A percentile compares a stretch with the other conserved stretches of the same genome.
phyloP scores from a whole-genome alignment of 2,329 filamentous ascomycete species.

The Fusarium xyrophilum region DNA sequence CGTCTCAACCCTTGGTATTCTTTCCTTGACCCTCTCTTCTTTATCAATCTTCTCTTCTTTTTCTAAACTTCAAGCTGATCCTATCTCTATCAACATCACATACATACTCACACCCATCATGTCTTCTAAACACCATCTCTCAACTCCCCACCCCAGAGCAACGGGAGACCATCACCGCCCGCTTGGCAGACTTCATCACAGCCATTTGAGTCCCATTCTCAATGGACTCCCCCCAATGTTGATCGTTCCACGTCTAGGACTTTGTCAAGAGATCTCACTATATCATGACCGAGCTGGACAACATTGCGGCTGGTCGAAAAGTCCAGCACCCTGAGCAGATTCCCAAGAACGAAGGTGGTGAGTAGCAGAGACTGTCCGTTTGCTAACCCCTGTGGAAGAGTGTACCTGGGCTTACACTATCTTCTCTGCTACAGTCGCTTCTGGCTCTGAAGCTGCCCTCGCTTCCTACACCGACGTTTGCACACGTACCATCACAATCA shows the following conservation, averaged over 20 bases:
- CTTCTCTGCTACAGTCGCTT: conserved; percentile 18
- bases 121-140: conserved; percentile 25
- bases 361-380: conserved; percentile 22
- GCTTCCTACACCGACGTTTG: conserved; percentile 44
- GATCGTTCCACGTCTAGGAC: conserved; percentile 49
- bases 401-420: neutral
- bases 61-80: neutral
- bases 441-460: conserved; percentile 34
- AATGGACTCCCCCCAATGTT: conserved; percentile 39
- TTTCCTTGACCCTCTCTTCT: neutral
- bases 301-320: conserved; percentile 45
- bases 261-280: conserved; percentile 52
- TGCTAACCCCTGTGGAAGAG: neutral
- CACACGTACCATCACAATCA: conserved; percentile 42
- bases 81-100: neutral
- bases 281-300: conserved; percentile 52
- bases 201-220: conserved; percentile 45
- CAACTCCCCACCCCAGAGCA: conserved; percentile 36
- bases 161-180: conserved; percentile 39
- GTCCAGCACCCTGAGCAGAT: conserved; percentile 49
- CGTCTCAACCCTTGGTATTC: neutral
- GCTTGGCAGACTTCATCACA: conserved; percentile 40
- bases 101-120: conserved; percentile 6
- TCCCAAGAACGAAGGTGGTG: conserved; percentile 40
- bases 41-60: neutral